phyloP scores from a whole-genome alignment of 805 yeast species.

The Saccharomycopsis vini region DNA sequence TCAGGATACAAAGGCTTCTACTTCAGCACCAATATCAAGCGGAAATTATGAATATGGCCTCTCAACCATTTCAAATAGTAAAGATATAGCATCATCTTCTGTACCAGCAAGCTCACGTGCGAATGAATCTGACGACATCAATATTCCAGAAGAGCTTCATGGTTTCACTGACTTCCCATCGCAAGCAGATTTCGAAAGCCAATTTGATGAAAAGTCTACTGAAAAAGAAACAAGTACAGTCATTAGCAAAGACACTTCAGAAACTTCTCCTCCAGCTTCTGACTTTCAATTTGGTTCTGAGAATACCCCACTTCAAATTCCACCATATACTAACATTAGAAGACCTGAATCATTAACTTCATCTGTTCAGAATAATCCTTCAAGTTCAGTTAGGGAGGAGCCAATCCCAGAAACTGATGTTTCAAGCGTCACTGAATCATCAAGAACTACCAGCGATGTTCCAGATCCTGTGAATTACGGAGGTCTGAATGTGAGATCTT shows the following conservation, averaged over 20 bases:
- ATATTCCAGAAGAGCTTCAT: constrained; percentile 2
- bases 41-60: too few relatives aligned
- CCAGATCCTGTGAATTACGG: too few relatives aligned
- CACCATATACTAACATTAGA: constrained; percentile 22
- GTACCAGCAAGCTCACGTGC: too few relatives aligned
- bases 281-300: constrained; percentile 16
- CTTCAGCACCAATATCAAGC: too few relatives aligned
- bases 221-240: constrained; percentile 22
- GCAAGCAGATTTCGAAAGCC: constrained; percentile 18
- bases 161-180: constrained; percentile 16
- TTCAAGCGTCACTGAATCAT: too few relatives aligned
- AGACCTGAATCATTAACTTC: constrained; percentile 81
- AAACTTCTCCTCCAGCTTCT: constrained; percentile 20
- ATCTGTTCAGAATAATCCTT: constrained; percentile 86
- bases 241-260: constrained; percentile 20
- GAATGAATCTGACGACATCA: too few relatives aligned
- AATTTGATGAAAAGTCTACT: constrained; percentile 14
- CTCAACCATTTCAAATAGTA: too few relatives aligned
- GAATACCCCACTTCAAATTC: constrained; percentile 30
- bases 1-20: too few relatives aligned
- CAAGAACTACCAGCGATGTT: too few relatives aligned
- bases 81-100: too few relatives aligned
- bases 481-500: too few relatives aligned
- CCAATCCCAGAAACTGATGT: neutral
- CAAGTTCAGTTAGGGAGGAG: constrained; percentile 69